phyloP scores from a whole-genome alignment of 176 grass and related monocot genomes.

The Microstegium vimineum region DNA sequence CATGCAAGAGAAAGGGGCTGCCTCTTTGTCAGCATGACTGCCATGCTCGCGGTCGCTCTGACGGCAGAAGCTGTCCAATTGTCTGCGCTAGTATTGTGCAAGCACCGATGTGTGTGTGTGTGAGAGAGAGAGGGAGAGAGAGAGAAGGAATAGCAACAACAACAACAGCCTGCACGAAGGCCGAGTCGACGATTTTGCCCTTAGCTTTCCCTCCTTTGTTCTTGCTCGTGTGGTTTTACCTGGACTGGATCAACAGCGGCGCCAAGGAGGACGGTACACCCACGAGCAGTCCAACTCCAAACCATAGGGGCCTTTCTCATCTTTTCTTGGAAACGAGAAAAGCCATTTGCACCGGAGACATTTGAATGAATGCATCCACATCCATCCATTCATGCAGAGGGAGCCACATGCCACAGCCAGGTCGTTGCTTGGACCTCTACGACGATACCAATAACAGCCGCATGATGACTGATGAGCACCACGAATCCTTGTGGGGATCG shows the following conservation, averaged over 20 bases:
- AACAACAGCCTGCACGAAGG: background rate
- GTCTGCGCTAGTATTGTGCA: background rate
- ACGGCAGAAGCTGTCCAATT: background rate
- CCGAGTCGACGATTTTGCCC: slow-evolving; percentile 15
- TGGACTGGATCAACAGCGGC: background rate
- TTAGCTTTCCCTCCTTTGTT: slow-evolving; percentile 7
- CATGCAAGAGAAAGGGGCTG: too few relatives aligned
- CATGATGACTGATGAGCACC: slow-evolving; percentile 4
- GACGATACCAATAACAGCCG: background rate
- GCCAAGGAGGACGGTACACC: slow-evolving; percentile 24
- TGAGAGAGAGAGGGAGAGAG: too few relatives aligned
- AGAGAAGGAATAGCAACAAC: too few relatives aligned
- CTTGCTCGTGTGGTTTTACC: background rate
- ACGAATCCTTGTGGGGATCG: slow-evolving; percentile 23
- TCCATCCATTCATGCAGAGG: background rate
- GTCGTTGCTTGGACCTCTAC: background rate
- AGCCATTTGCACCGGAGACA: background rate
- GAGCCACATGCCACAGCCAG: background rate
- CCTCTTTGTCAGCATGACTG: background rate
- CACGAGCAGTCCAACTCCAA: background rate
- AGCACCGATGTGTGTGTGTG: background rate
- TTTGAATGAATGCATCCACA: background rate
- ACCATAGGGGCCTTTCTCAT: background rate
- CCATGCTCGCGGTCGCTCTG: background rate
- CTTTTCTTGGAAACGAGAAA: slow-evolving; percentile 5